A percentile compares a stretch with the other conserved stretches of the same genome.
phyloP scores from a whole-genome alignment of 2,329 filamentous ascomycete genomes.

The Sphaceloma murrayae region DNA sequence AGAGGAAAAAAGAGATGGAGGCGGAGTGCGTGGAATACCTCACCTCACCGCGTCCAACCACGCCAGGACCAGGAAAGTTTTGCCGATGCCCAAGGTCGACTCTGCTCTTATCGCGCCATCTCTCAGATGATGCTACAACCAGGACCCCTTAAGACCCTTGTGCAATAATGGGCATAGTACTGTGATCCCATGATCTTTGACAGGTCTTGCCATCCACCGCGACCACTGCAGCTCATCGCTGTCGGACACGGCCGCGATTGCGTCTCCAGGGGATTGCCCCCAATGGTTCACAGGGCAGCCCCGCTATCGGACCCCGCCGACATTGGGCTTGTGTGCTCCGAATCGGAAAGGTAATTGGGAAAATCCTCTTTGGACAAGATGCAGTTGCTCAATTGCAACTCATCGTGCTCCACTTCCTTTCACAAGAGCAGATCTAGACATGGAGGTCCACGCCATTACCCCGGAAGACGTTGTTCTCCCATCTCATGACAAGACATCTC shows the following conservation, averaged over 20 bases:
- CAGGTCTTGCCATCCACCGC: no score
- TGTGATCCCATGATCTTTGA: no score
- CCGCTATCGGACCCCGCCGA: conserved; percentile 14
- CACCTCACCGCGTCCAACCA: no score
- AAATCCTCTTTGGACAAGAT: neutral
- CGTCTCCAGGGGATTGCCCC: no score
- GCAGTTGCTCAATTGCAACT: neutral
- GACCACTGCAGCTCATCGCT: no score
- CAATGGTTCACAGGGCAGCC: conserved; percentile 5
- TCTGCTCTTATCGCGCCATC: no score
- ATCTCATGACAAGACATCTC: neutral
- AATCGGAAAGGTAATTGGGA: neutral
- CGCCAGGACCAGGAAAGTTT: no score
- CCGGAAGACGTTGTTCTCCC: conserved; percentile 14
- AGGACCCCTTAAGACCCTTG: no score
- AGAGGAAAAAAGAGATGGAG: conserved; percentile 34
- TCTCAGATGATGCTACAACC: no score
- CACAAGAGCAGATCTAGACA: neutral
- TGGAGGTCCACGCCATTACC: conserved; percentile 19
- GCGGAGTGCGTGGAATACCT: conserved; percentile 6
- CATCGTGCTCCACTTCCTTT: neutral
- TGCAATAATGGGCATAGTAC: no score
- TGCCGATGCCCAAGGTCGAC: no score
- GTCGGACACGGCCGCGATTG: no score
- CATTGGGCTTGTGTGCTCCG: neutral